Base-by-base conservation (phyloP, 176 grass and related monocot species). In the Carex parvula region DNA sequence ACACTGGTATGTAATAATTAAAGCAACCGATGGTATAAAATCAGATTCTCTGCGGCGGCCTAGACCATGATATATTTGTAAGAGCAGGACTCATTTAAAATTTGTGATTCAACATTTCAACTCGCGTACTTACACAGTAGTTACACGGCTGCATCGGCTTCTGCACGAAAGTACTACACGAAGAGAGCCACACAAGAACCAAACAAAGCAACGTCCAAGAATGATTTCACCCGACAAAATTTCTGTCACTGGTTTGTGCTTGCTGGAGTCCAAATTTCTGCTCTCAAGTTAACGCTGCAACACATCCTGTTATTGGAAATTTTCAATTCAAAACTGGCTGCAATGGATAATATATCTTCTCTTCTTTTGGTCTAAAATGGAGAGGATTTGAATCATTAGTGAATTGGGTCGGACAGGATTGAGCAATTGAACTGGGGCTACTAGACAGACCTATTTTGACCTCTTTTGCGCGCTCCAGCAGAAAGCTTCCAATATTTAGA, bases 401-500 rank as follows among this genome's bases (percentile, higher is more conserved):
- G 48, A 79, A 57, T 79, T 79, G 75, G 75, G 75, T 79, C 17
- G 29, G 75, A 79, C 75, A 53, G 54, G 46, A 58, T 46, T 71
- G 35, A 4, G 15, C 26, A 79, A 79, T 15, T 57, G 21, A 57
- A 79, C 21, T 7, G 35, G 74, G n/a, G n/a, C n/a, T n/a, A n/a
- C n/a, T n/a, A n/a, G n/a, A n/a, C n/a, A n/a, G n/a, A 39, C 37
- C 4, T 39, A 39, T 39, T 79, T 79, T 55, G 44, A 52, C 64
- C 35, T 75, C 70, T 64, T 64, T 29, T 26, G 22, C 1, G 35
- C 18, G 41, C 77, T 80, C 55, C 22, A 80, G 77, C 77, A 30
- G 29, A 39, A 80, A 60, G 53, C 56, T 41, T 62, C 78, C 16
- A 58, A 80, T 61, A 80, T 60, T 76, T 52, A 54, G 22, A 76